Evolutionary conservation across 73 alveolate species (phyloP).

Genomic region (Paramecium pentaurelia): DNA sequence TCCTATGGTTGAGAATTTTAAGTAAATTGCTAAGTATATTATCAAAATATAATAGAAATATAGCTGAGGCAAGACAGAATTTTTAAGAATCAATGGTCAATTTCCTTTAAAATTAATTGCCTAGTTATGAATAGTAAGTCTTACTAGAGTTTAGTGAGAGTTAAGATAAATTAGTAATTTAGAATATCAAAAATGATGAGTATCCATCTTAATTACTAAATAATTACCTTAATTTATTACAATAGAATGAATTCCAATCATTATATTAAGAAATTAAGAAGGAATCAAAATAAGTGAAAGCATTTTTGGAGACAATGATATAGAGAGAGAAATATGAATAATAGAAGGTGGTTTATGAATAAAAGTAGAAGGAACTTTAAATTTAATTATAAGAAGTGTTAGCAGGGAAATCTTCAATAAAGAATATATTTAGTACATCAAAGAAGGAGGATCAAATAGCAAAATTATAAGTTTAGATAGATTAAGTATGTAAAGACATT

Average conservation of each 20-base stretch:
- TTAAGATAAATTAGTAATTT: not conserved
- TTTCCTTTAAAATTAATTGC: not conserved
- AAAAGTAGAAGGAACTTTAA: not conserved
- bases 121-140: not conserved
- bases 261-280: not conserved
- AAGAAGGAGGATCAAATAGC: not conserved
- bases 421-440: not conserved
- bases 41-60: not conserved
- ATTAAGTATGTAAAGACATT: not conserved
- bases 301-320: not conserved
- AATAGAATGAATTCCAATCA: not conserved
- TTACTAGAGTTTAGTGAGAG: not conserved
- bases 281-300: slow-evolving; percentile 16
- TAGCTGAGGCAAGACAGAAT: not conserved
- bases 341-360: not conserved
- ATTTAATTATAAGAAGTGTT: slow-evolving; percentile 28
- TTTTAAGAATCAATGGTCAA: not conserved
- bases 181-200: not conserved
- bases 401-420: slow-evolving; percentile 8
- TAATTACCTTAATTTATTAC: not conserved
- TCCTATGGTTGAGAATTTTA: slow-evolving; percentile 39
- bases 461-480: not conserved
- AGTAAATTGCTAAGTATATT: not conserved
- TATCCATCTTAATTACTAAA: not conserved
- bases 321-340: slow-evolving; percentile 19